Evolutionary conservation across 1,139 yeast species (phyloP), one percentile per base, ranked within the genome.

Genomic region (Pichiaceae sp.): DNA sequence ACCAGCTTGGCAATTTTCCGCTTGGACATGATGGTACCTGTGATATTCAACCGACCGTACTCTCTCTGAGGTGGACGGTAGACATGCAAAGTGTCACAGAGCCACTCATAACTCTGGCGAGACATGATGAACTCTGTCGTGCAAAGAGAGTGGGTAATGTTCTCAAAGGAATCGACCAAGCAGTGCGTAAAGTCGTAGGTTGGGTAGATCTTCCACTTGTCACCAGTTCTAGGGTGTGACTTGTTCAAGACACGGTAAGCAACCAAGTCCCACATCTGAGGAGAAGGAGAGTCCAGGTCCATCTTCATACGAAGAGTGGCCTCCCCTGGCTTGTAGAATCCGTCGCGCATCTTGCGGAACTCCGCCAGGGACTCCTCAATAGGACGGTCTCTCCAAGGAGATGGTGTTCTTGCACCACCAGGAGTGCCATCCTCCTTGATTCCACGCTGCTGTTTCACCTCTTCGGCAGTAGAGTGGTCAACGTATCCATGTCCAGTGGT

Each of bases 231-330:
- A 61, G 91, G 95, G 63, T 93, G 98, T 21, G 86, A 75, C 18
- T 95, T 89, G 51, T 89, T 71, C 51, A 93, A 69, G 6, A 93
- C 96, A 60, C 99, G 77, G 65, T 93, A 93, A n/a, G 98, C 98
- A 42, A 91, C 94, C 49, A 91, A 73, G 62, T 93, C 99, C 98
- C 99, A 93, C 98, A 93, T 93, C 65, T 91, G 98, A 17, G 98
- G 98, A 48, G 86, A 84, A 47, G 96, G 95, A 28, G 93, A 83
- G n/a, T 62, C 59, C 46, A 91, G 66, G 57, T 91, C 95, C 68
- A 86, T 96, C 60, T 91, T 91, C 98, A 93, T 91, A 65, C 99
- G 79, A 56, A 93, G 70, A 4, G 89, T 86, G 24, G 95, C 97
- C 57, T 85, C 86, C 46, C 97, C 97, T 31, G 87, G 87, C 48